Base-by-base conservation (phyloP, 768 basidiomycete genomes). In the Cyclocybe aegerita region DNA sequence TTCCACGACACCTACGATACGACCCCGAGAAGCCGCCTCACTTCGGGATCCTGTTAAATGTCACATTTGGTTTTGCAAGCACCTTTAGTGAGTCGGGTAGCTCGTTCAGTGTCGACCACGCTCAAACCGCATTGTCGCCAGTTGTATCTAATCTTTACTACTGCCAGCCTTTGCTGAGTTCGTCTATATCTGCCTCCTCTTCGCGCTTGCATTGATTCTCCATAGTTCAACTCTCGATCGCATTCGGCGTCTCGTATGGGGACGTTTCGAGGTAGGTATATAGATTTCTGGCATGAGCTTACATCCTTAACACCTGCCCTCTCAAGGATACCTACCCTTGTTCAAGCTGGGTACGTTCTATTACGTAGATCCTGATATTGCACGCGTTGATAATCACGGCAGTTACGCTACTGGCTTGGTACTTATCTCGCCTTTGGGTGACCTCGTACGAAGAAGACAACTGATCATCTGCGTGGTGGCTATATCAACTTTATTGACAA, bases 391-490 rank as follows among this genome's bases (percentile, higher is more conserved):
- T 23, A 0, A 23, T 2, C 2, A 23, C 23, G 23, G 23, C 23
- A 23, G 88, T 38, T 93, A 91, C 63, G 87, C 85, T 1, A 70
- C 70, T 7, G 90, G 90, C 1, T 75, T 93, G 6, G 65, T 93
- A 2, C 66, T 93, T 37, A 81, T 95, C 47, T 80, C 88, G 0
- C 93, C 93, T 1, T 72, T 92, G 0, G 93, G 93, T 7, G 93
- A 96, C 64, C 77, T 94, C 15, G 77, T 92, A 29, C 85, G 87
- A 14, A 73, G 92, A 33, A 75, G 93, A 9, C 85, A 82, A 39
- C 73, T 96, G 0, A 75, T 88, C 30, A 72, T 95, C 15, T 51
- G 74, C 9, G 67, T 91, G 14, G 70, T 86, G 35, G 56, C 77
- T 1, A 41, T 78, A 15, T 81, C 85, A 0, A 76, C 79, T 0